Base-by-base conservation (phyloP, 208 protist species). In the Crithidia thermophila region DNA sequence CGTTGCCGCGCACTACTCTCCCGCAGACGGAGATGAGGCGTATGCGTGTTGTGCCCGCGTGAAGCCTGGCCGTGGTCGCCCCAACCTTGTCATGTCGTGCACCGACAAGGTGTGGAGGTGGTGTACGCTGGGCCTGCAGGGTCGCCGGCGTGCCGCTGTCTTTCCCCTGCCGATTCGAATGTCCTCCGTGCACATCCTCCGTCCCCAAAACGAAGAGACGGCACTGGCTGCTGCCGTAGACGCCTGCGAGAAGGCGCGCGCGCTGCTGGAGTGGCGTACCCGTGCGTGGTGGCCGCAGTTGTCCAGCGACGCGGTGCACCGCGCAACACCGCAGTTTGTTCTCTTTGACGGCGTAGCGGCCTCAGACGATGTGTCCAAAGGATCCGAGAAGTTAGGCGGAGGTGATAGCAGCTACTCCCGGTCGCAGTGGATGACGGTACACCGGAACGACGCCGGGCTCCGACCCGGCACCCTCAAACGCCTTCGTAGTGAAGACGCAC, bases 31-130 rank as follows among this genome's bases (percentile, higher is more conserved):
- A n/a, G 77, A 75, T 20, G 62, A 47, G 11, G 14, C n/a, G 20
- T 58, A 75, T 21, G 31, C 46, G 13, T 21, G 33, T 11, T 73
- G 61, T 43, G 66, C 49, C 0, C 84, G 90, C n/a, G 77, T 95
- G 31, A 97, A 97, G 69, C 93, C 93, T 21, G 93, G 93, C 20
- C 82, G 84, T 27, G 93, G 93, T 0, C 66, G 61, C 7, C 72
- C 81, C 21, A 94, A 88, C 58, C 67, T 94, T 42, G 83, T 74
- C 58, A 96, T 97, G 93, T 94, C 87, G 20, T 97, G 93, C 76
- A 89, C 79, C 0, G 93, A 97, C 69, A 97, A 97, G 57, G 65
- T 97, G 27, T 85, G 85, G 72, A 78, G 84, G 36, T 97, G 93
- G 91, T 66, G 55, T 47, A 62, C 69, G 40, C 33, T 87, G 31